Base-by-base conservation (phyloP, 768 basidiomycete genomes). In the Amylocystis lapponica region DNA sequence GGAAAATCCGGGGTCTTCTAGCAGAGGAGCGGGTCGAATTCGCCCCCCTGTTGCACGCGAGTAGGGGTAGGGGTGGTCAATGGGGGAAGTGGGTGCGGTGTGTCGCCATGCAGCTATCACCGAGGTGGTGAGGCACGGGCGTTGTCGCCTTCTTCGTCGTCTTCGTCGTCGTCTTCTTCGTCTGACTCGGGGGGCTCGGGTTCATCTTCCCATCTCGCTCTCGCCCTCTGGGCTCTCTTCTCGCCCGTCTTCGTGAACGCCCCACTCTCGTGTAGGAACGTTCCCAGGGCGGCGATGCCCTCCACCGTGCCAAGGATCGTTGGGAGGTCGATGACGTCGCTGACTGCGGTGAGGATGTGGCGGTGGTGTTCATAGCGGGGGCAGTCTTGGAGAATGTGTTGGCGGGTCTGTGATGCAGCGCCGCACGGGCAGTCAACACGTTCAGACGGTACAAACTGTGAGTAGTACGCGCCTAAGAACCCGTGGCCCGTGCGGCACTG, bases 391-490 rank as follows among this genome's bases (percentile, higher is more conserved):
- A 41, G 40, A 12, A 41, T 32, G 30, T 41, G 31, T 17, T 14
- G n/a, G 6, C 40, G 13, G 10, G 40, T 41, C 40, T 41, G 30
- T 5, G 13, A 22, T 5, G n/a, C 5, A 7, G 14, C 29, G 4
- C 40, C 40, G 17, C 27, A 41, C 10, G 40, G 40, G 40, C 40
- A 41, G 40, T 33, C 40, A 31, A 21, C 30, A 8, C 10, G 29
- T 32, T 31, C 30, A 6, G 30, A 5, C n/a, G 30, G 40, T 10
- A 41, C 29, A 26, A 41, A 41, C 5, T 19, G 19, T n/a, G 9
- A 14, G 40, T 41, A 41, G 40, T 41, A 41, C 30, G 30, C 40
- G 30, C 40, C 40, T 10, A 32, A 22, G 22, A 41, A 41, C 25
- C 29, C 27, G 21, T 41, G 40, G 14, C 40, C 40, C 6, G 40